phyloP scores from a whole-genome alignment of 2,329 filamentous ascomycete genomes.

The Grosmannia huntii region DNA sequence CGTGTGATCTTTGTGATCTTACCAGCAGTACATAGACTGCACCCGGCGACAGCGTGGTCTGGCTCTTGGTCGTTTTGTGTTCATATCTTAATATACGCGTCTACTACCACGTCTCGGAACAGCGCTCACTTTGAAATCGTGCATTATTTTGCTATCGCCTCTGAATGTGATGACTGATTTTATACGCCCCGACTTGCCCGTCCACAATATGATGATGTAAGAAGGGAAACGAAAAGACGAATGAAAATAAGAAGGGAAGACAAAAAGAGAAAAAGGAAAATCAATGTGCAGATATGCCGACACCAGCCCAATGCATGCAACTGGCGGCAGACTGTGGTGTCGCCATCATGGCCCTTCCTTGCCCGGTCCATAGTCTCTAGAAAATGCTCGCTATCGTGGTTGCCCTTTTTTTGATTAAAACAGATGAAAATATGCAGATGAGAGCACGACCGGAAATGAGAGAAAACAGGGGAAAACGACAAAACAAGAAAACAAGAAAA shows the following conservation, averaged over 20 bases:
- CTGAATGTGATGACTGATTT: background rate
- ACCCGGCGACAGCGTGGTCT: background rate
- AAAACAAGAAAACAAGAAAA: background rate
- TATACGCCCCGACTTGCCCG: background rate
- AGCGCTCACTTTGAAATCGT: background rate
- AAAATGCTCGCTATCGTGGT: background rate
- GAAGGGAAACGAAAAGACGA: background rate
- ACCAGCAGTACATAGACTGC: background rate
- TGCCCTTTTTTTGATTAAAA: background rate
- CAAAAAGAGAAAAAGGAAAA: background rate
- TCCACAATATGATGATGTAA: background rate
- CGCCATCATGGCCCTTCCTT: background rate
- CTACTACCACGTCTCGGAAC: background rate
- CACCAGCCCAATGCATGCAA: background rate
- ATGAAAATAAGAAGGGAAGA: background rate
- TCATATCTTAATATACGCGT: too few species aligned
- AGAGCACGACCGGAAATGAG: too few species aligned
- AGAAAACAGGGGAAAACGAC: too few species aligned
- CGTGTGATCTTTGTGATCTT: too few species aligned
- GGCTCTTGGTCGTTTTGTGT: background rate
- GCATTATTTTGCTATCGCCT: background rate
- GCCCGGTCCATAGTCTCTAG: background rate
- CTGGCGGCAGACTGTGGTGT: background rate
- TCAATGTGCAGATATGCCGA: background rate
- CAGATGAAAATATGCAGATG: background rate